Base-by-base conservation (phyloP, 2,329 filamentous ascomycete genomes). In the Verticillium isaacii region DNA sequence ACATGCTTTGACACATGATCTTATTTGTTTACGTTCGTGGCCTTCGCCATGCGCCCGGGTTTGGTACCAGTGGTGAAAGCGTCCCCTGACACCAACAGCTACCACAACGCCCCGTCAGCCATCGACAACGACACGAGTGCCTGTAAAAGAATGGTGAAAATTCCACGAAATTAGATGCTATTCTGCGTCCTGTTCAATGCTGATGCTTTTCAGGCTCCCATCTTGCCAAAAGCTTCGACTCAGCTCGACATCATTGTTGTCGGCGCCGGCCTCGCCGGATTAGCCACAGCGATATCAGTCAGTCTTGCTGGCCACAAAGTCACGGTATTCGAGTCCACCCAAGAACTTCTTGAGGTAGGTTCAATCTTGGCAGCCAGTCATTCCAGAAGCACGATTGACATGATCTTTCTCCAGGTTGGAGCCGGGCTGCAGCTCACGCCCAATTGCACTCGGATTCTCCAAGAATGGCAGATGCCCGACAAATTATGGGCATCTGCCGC, bases 361-460 rank as follows among this genome's bases (percentile, higher is more conserved):
- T 56, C 39, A 19, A 14, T 15, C 2, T 25, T 17, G 14, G 9
- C 32, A 2, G 8, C 14, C 3, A 23, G 5, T 45, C 14, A 17
- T 19, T 17, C 6, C 17, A 45, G 58, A 25, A 58, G 45, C 36
- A 32, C 62, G 50, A 4, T 19, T 52, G 23, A 52, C 5, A 5
- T 8, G 8, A n/a, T 57, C 23, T 7, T 6, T 15, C 57, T 57
- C 39, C 64, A 83, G 75, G 75, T 83, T 29, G 82, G 82, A 8
- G 82, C 81, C 15, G 82, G 82, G 1, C 73, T 85, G n/a, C 82
- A 85, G 64, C 73, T 84, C 4, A 83, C 80, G 0, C 80, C 82
- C 5, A 82, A 82, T 60, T 74, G 78, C 0, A 80, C 81, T 2
- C 75, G 78, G 9, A 73, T 85, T 7, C 72, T 88, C 4, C 77